A percentile compares a stretch with the other conserved stretches of the same genome.
phyloP scores from a whole-genome alignment of 176 grass and related monocot species.

The Metroxylon sagu region DNA sequence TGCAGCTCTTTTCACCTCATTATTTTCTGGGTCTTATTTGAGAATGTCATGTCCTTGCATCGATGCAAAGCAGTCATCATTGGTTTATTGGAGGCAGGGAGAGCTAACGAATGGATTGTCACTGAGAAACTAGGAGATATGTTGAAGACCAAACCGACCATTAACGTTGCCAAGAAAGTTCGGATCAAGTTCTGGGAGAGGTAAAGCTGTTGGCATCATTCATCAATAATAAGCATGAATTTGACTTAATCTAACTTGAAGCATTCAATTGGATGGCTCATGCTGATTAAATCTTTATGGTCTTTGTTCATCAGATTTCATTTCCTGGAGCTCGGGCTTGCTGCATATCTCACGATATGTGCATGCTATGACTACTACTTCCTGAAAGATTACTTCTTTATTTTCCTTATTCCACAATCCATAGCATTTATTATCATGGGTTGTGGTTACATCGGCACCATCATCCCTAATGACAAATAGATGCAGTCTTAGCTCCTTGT shows the following conservation, averaged over 20 bases:
- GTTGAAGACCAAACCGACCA: conserved; percentile 21
- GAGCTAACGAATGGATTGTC: conserved; percentile 41
- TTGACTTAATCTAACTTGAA: too few species aligned
- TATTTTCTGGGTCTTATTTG: conserved; percentile 35
- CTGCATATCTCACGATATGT: conserved; percentile 31
- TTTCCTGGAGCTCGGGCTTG: conserved; percentile 20
- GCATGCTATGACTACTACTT: conserved; percentile 22
- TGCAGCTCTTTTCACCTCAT: conserved; percentile 36
- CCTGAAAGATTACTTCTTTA: conserved; percentile 22
- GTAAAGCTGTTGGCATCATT: neutral
- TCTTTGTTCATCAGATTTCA: conserved; percentile 28
- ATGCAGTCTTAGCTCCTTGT: conserved; percentile 1
- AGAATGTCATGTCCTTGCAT: conserved; percentile 44
- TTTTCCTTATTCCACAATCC: conserved; percentile 23
- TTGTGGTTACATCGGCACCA: conserved; percentile 42
- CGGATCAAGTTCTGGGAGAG: conserved; percentile 27
- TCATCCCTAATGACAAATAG: conserved; percentile 28
- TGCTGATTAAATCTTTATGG: neutral
- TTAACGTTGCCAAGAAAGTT: conserved; percentile 26
- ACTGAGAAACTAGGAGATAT: conserved; percentile 48
- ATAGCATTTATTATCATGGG: conserved; percentile 38
- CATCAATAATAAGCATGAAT: too few species aligned
- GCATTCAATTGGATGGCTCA: too few species aligned
- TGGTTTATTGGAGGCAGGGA: conserved; percentile 44
- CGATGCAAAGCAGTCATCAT: conserved; percentile 31